Evolutionary conservation across 1,284 basidiomycete genomes (phyloP).

Genomic region (Sutorius eximius): DNA sequence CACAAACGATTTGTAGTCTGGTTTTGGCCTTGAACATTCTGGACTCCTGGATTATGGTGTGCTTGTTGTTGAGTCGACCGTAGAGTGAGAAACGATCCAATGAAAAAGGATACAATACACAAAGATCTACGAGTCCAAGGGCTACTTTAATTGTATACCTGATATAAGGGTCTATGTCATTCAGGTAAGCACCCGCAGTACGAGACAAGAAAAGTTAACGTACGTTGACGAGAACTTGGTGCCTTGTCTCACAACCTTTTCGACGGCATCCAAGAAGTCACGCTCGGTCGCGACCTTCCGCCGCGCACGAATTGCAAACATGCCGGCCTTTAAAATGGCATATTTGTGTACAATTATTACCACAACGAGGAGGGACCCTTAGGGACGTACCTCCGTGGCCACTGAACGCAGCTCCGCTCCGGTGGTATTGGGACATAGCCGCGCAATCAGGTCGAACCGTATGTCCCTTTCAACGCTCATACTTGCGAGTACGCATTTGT

Average conservation of each 20-base stretch:
- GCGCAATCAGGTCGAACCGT: conserved; percentile 95
- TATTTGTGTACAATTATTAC: background rate
- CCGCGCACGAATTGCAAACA: conserved; percentile 98
- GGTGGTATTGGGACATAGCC: conserved; percentile 96
- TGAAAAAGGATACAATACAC: conserved; percentile 19
- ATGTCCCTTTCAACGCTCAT: conserved; percentile 99
- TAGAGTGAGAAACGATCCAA: background rate
- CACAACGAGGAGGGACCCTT: background rate
- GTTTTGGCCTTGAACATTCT: no score
- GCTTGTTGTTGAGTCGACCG: background rate
- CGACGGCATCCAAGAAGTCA: conserved; percentile 97
- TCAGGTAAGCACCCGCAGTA: conserved; percentile 13
- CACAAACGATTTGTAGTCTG: no score
- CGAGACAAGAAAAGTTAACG: conserved; percentile 1
- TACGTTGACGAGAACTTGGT: conserved; percentile 81
- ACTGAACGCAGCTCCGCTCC: conserved; percentile 97
- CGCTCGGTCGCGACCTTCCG: conserved; percentile 97
- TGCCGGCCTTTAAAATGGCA: conserved; percentile 69
- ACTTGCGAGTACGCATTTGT: conserved; percentile 41
- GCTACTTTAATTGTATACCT: conserved; percentile 64
- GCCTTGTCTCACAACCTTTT: conserved; percentile 97
- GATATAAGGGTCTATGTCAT: conserved; percentile 58
- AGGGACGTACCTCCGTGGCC: conserved; percentile 78
- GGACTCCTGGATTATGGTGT: no score
- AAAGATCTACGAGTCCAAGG: conserved; percentile 9